Base-by-base conservation (phyloP, 768 basidiomycete species). In the Boletus rex-veris region DNA sequence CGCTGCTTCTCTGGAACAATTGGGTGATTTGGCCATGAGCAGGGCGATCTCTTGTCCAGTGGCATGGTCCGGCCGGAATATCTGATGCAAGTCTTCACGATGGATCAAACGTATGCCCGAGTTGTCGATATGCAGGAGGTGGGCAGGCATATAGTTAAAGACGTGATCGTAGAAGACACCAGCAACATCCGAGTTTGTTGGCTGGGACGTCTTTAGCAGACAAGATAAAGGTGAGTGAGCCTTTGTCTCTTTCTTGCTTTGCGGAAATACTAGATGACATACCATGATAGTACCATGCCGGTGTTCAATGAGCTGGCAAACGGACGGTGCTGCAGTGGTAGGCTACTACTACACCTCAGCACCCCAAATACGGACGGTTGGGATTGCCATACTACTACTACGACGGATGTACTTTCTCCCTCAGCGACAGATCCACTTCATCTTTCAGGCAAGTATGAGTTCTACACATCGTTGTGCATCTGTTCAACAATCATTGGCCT, bases 61-160 rank as follows among this genome's bases (percentile, higher is more conserved):
- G 30, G 21, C 12, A 16, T 43, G 37, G 39, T 55, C 62, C 3
- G 48, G 58, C 15, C 51, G 46, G 48, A 57, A 60, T 49, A 60
- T 52, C 1, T 35, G 50, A 14, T 47, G 43, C 42, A 63, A 24
- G 35, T 64, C 55, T 43, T 61, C 55, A 16, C 62, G 61, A 14
- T 46, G 6, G 43, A 58, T 36, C 30, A 62, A 28, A 10, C 51
- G 52, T 30, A 49, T 38, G 42, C 45, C 26, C 15, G 53, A 54
- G 12, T 41, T 7, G 43, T 43, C 43, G 16, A 62, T 58, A 14
- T 55, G 37, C 12, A 62, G 45, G n/a, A 62, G 60, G 19, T 62
- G 56, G 10, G 52, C 30, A 11, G 61, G 61, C 57, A 62, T 58
- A 21, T 55, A 26, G 24, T 62, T 55, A 24, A 53, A 62, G 51